phyloP scores from a whole-genome alignment of 2,329 filamentous ascomycete species.

The Fusarium illudens region DNA sequence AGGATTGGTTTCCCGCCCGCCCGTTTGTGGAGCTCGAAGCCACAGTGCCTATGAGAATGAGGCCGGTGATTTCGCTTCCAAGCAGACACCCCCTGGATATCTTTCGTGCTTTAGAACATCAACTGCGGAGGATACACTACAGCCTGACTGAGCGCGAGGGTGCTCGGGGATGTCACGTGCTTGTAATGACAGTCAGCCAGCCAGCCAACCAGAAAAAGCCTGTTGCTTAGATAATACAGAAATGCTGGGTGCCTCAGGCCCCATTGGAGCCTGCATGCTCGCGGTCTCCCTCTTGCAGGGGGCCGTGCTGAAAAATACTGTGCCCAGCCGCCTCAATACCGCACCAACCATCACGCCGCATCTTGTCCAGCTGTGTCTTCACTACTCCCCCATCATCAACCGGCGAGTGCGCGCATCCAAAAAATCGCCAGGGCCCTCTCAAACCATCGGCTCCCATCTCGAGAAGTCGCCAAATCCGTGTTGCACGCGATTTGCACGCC shows the following conservation, averaged over 20 bases:
- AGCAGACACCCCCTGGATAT: not conserved
- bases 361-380: conserved; percentile 61
- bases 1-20: not conserved
- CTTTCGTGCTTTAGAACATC: not conserved
- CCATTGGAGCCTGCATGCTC: conserved; percentile 31
- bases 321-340: conserved; percentile 47
- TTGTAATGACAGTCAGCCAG: conserved; percentile 19
- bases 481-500: conserved; percentile 64
- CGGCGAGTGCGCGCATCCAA: conserved; percentile 67
- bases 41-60: not conserved
- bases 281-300: conserved; percentile 43
- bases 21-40: conserved; percentile 14
- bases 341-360: conserved; percentile 60
- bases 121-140: conserved; percentile 1
- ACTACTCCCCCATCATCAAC: conserved; percentile 61
- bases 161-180: conserved; percentile 32
- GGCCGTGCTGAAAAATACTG: conserved; percentile 57
- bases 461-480: conserved; percentile 60
- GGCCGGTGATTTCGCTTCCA: not conserved
- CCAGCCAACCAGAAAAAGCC: not conserved
- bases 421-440: conserved; percentile 68
- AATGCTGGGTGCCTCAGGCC: conserved; percentile 35
- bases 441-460: conserved; percentile 67
- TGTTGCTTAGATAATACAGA: conserved; percentile 29
- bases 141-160: not conserved